Evolutionary conservation across 768 basidiomycete species (phyloP).

Genomic region (Tephrocybe sp.): DNA sequence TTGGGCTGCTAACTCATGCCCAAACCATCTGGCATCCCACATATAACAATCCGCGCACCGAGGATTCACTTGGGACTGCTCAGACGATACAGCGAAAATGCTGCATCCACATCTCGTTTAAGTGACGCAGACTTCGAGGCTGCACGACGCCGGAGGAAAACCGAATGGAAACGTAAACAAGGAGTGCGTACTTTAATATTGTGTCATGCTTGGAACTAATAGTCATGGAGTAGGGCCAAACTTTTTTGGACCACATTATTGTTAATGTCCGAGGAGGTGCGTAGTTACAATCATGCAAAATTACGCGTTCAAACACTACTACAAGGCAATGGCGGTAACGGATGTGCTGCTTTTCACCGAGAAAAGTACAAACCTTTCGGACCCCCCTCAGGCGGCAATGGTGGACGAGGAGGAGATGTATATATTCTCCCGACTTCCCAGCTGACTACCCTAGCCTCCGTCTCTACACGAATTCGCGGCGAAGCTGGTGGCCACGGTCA

Average conservation of each 20-base stretch:
- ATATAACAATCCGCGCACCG: slow-evolving; percentile 2
- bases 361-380: slow-evolving; percentile 83
- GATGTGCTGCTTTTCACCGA: slow-evolving; percentile 90
- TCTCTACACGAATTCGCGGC: slow-evolving; percentile 67
- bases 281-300: slow-evolving; percentile 13
- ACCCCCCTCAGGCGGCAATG: slow-evolving; percentile 92
- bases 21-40: slow-evolving; percentile 9
- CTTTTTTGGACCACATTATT: slow-evolving; percentile 80
- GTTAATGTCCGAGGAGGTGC: slow-evolving; percentile 76
- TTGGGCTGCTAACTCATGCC: not conserved
- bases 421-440: slow-evolving; percentile 78
- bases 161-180: slow-evolving; percentile 77
- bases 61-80: not conserved
- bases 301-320: slow-evolving; percentile 2
- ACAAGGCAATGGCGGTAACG: slow-evolving; percentile 87
- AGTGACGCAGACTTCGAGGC: slow-evolving; percentile 34
- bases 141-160: slow-evolving; percentile 48
- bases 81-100: slow-evolving; percentile 3
- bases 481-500: slow-evolving; percentile 68
- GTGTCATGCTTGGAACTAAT: slow-evolving; percentile 6
- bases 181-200: slow-evolving; percentile 39
- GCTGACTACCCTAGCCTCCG: slow-evolving; percentile 72
- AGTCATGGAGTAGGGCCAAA: slow-evolving; percentile 53
- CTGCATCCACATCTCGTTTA: slow-evolving; percentile 4
- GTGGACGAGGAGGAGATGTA: slow-evolving; percentile 85